These are phyloP conservation scores for Pyracantha coccinea DNA, from an alignment of 331 rosid species.

Conservation along the genomic window DNA sequence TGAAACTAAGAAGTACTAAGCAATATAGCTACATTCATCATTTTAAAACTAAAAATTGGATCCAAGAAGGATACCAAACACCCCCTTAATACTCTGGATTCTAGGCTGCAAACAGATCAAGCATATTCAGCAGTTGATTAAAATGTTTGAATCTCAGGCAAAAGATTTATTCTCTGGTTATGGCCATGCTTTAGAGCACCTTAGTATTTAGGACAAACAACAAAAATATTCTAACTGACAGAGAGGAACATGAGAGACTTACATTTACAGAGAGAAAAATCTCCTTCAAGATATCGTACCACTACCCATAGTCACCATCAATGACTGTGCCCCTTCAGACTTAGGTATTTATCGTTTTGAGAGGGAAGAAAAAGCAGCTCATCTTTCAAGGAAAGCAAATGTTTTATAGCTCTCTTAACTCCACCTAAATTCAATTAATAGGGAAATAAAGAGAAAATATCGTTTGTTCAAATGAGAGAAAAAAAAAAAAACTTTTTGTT, in stretches of 20 bases:
- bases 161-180: not conserved
- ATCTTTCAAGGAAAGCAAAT: not conserved
- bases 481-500: too few relatives aligned
- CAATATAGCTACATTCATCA: not conserved
- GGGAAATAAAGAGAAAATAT: not conserved
- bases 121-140: not conserved
- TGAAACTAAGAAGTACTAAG: not conserved
- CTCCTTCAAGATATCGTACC: not conserved
- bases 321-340: not conserved
- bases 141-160: not conserved
- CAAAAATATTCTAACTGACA: not conserved
- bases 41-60: not conserved
- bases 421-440: not conserved
- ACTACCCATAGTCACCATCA: not conserved
- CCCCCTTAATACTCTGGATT: not conserved
- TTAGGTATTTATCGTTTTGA: not conserved
- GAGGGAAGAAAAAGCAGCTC: not conserved
- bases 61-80: not conserved
- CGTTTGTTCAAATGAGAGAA: too few relatives aligned
- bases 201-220: not conserved
- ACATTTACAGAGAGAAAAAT: not conserved
- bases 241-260: not conserved
- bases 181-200: not conserved
- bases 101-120: not conserved
- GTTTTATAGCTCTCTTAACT: not conserved